Percentiles rank a stretch among this genome's conserved stretches.
Evolutionary conservation across 1,284 basidiomycete species (phyloP).

Genomic region (Boletellus deceptivus): DNA sequence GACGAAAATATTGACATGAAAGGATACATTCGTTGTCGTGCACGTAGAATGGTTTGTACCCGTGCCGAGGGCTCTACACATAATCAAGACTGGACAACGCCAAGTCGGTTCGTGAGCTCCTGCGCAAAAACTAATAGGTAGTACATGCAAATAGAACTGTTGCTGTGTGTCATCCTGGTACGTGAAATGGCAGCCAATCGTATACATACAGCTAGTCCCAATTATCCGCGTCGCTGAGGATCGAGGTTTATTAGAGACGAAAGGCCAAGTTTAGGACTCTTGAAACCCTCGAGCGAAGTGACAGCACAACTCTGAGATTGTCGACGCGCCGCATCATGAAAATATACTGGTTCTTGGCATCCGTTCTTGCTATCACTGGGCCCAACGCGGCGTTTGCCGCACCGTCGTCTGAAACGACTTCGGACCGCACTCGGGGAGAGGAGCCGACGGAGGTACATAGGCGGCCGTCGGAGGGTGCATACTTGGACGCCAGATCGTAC

Average conservation of each 20-base stretch:
- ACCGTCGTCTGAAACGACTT: conserved; percentile 7
- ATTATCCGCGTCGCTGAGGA: not conserved
- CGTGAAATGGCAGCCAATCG: not conserved
- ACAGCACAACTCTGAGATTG: too few relatives aligned
- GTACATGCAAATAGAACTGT: not conserved
- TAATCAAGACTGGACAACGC: conserved; percentile 3
- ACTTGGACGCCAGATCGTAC: conserved; percentile 7
- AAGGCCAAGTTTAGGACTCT: not conserved
- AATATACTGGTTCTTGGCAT: not conserved
- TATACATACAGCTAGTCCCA: conserved; percentile 15
- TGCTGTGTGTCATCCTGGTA: not conserved
- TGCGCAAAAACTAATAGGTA: conserved; percentile 10
- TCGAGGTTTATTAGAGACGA: conserved; percentile 5
- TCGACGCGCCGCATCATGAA: too few relatives aligned
- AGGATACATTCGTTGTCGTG: not conserved
- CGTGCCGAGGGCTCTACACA: not conserved
- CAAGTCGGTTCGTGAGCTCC: not conserved
- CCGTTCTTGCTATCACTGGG: conserved; percentile 5
- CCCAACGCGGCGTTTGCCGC: conserved; percentile 11
- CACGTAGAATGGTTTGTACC: not conserved
- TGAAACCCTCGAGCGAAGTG: not conserved
- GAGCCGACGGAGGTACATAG: conserved; percentile 14
- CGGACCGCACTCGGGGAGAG: conserved; percentile 1
- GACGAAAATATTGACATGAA: not conserved
- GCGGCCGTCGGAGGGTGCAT: conserved; percentile 6